phyloP scores from a whole-genome alignment of 2,329 filamentous ascomycete genomes.

The Nakataea oryzae region DNA sequence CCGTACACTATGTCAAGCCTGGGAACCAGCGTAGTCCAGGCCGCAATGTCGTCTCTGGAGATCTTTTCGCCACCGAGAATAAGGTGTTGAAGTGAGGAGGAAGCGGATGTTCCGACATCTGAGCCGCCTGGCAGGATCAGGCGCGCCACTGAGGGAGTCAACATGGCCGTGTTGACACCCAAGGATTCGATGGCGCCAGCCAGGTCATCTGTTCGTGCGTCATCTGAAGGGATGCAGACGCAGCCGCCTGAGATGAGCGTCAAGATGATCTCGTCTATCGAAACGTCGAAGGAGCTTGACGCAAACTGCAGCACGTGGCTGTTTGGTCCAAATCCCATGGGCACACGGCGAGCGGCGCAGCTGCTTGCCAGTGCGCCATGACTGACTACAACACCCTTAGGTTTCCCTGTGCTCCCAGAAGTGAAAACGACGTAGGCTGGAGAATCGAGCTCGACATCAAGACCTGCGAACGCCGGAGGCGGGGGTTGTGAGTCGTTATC shows the following conservation, averaged over 20 bases:
- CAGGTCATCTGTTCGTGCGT: conserved; percentile 26
- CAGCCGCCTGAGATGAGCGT: conserved; percentile 26
- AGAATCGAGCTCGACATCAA: too few relatives aligned
- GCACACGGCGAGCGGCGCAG: conserved; percentile 14
- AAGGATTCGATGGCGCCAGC: conserved; percentile 15
- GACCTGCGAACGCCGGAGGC: too few relatives aligned
- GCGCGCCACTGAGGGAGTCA: conserved; percentile 17
- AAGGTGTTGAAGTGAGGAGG: too few relatives aligned
- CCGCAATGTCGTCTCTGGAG: conserved; percentile 10
- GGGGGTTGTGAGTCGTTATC: too few relatives aligned
- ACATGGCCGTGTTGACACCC: conserved; percentile 14
- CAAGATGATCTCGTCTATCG: conserved; percentile 26
- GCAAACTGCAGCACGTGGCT: conserved; percentile 18
- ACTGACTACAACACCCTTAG: conserved; percentile 43
- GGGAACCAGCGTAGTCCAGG: conserved; percentile 11
- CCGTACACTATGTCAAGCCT: conserved; percentile 14
- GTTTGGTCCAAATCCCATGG: conserved; percentile 9
- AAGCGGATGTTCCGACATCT: too few relatives aligned
- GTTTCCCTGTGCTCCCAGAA: conserved; percentile 39
- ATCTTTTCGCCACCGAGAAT: conserved; percentile 18
- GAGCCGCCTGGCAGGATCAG: conserved; percentile 14
- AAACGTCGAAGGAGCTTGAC: conserved; percentile 29
- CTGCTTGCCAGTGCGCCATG: conserved; percentile 16
- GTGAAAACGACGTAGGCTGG: conserved; percentile 27
- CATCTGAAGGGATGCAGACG: conserved; percentile 27